A percentile compares a stretch with the other conserved stretches of the same genome.
Conservation (phyloP, 306 rosid genomes). For the Myrica gale region DNA sequence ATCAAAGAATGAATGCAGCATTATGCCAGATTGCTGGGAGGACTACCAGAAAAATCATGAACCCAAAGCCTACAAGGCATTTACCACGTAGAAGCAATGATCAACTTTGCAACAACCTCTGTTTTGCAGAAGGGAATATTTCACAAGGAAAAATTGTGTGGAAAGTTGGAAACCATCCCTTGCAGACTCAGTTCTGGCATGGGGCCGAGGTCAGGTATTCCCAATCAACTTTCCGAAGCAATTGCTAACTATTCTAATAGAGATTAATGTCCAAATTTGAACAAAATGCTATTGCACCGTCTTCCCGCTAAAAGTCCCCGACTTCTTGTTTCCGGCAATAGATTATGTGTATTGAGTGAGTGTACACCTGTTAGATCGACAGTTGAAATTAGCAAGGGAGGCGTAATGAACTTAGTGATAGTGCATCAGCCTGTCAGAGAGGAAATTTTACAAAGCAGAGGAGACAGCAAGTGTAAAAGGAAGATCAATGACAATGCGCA, state of each 20-base stretch:
- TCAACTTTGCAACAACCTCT: not conserved
- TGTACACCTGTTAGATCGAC: not conserved
- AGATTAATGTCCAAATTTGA: too few species aligned
- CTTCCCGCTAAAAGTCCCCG: not conserved
- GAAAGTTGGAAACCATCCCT: too few species aligned
- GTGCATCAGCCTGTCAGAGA: not conserved
- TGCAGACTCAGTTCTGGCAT: not conserved
- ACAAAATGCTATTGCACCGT: too few species aligned
- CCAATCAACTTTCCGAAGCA: not conserved
- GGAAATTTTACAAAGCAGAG: not conserved
- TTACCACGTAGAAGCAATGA: not conserved
- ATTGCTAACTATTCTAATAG: too few species aligned
- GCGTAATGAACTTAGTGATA: not conserved
- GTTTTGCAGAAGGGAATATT: too few species aligned
- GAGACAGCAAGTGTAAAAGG: not conserved
- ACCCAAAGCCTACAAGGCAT: not conserved
- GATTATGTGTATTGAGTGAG: not conserved
- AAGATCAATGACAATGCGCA: too few species aligned
- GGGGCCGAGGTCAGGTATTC: not conserved
- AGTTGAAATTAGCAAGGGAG: not conserved
- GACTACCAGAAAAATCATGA: not conserved
- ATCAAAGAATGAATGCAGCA: not conserved
- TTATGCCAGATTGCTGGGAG: not conserved
- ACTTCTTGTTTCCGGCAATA: not conserved
- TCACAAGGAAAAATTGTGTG: too few species aligned